These are phyloP conservation scores for Auriscalpium microsporum DNA, from an alignment of 768 basidiomycete species.

Conservation along the genomic window DNA sequence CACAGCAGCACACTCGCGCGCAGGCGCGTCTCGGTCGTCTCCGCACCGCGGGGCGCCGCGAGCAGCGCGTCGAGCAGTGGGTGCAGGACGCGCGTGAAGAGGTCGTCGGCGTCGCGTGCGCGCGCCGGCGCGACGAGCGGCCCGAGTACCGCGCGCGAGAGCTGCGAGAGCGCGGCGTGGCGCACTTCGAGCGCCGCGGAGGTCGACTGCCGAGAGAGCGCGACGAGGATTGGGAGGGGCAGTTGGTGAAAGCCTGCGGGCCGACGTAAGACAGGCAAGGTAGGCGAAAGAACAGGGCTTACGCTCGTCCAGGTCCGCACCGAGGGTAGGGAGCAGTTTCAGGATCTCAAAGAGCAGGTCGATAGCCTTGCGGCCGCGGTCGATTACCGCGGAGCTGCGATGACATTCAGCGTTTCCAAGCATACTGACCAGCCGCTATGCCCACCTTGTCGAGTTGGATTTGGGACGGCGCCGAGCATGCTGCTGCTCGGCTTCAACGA, in stretches of 20 bases:
- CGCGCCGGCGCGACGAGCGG: slow-evolving; percentile 28
- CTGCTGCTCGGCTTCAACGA: slow-evolving; percentile 49
- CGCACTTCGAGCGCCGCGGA: slow-evolving; percentile 12
- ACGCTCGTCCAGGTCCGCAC: slow-evolving; percentile 43
- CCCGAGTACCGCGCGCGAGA: slow-evolving; percentile 26
- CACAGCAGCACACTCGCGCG: slow-evolving; percentile 85
- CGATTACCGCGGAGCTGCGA: slow-evolving; percentile 62
- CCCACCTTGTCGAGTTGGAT: slow-evolving; percentile 44
- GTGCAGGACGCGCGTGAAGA: slow-evolving; percentile 86
- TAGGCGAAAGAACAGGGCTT: neutral
- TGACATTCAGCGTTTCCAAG: slow-evolving; percentile 2
- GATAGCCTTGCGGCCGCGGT: slow-evolving; percentile 75
- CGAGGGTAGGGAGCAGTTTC: slow-evolving; percentile 50
- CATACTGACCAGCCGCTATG: neutral
- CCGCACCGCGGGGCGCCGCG: slow-evolving; percentile 71
- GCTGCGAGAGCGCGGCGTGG: slow-evolving; percentile 53
- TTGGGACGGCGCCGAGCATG: slow-evolving; percentile 43
- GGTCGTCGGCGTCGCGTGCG: slow-evolving; percentile 59
- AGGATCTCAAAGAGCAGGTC: slow-evolving; percentile 74
- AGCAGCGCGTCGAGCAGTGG: slow-evolving; percentile 88
- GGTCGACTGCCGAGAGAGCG: slow-evolving; percentile 8
- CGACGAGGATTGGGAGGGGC: slow-evolving; percentile 6
- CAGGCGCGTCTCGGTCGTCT: slow-evolving; percentile 86
- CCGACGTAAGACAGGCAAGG: neutral
- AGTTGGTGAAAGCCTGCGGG: slow-evolving; percentile 12